Evolutionary conservation across 805 yeast species (phyloP).

Genomic region (Starmerella floricola): DNA sequence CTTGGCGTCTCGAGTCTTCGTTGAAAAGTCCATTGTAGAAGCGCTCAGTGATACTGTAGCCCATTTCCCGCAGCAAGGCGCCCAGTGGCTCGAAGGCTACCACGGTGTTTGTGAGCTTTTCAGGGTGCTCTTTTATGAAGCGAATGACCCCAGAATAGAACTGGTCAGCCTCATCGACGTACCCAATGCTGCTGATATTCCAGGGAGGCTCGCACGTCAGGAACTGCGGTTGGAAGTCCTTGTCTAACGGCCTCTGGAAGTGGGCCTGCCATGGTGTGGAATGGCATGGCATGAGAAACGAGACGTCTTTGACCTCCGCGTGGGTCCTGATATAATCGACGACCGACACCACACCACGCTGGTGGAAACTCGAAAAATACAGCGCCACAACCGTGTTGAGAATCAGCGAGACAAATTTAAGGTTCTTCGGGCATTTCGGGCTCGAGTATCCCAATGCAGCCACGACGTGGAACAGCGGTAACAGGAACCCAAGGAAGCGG

Average conservation of each 20-base stretch:
- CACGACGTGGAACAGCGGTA: constrained; percentile 54
- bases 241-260: constrained; percentile 40
- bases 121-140: constrained; percentile 46
- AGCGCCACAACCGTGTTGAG: constrained; percentile 36
- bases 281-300: constrained; percentile 91
- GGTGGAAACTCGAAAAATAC: constrained; percentile 59
- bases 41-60: constrained; percentile 33
- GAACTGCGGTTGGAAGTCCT: constrained; percentile 49
- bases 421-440: background rate
- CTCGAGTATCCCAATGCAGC: constrained; percentile 31
- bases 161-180: constrained; percentile 77
- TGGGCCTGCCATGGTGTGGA: constrained; percentile 92
- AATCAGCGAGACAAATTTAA: background rate
- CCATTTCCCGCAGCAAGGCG: constrained; percentile 30
- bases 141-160: constrained; percentile 55
- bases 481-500: constrained; percentile 73
- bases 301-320: constrained; percentile 39
- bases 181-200: constrained; percentile 25
- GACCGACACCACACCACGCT: constrained; percentile 71
- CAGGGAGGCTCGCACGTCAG: constrained; percentile 86
- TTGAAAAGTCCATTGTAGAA: constrained; percentile 72
- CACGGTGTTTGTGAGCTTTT: constrained; percentile 31
- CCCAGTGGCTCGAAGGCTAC: constrained; percentile 56
- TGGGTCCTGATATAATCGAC: constrained; percentile 40
- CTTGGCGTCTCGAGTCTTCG: constrained; percentile 72